A percentile compares a stretch with the other conserved stretches of the same genome.
These are phyloP conservation scores for Ogataea glucozyma DNA, from an alignment of 805 yeast species.

Conservation along the genomic window DNA sequence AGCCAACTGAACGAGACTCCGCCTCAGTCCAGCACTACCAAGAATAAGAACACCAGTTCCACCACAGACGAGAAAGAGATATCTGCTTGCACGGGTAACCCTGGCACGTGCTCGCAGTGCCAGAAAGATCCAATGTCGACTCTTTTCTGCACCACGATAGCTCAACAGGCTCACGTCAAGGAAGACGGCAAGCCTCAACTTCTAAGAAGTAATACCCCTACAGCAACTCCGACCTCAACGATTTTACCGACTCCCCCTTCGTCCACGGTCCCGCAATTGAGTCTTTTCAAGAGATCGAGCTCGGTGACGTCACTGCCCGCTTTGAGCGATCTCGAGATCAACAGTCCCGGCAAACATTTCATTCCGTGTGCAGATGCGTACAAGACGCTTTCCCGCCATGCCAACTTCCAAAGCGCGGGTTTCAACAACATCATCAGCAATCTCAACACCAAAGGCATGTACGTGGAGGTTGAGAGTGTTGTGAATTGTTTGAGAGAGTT, in stretches of 20 bases:
- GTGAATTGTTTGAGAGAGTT: conserved; percentile 81
- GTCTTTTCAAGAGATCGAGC: conserved; percentile 21
- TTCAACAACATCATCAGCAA: conserved; percentile 73
- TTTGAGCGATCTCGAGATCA: conserved; percentile 30
- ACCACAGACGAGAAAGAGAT: conserved; percentile 19
- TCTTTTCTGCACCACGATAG: conserved; percentile 83
- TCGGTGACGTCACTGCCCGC: conserved; percentile 29
- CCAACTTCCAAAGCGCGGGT: conserved; percentile 71
- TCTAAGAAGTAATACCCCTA: background rate
- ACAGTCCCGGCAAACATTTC: conserved; percentile 47
- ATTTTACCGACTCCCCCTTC: conserved; percentile 17
- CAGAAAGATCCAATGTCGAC: conserved; percentile 87
- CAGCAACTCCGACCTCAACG: conserved; percentile 4
- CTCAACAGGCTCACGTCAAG: conserved; percentile 34
- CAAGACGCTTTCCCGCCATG: conserved; percentile 80
- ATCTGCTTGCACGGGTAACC: conserved; percentile 76
- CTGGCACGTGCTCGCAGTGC: conserved; percentile 84
- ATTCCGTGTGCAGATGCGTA: conserved; percentile 92
- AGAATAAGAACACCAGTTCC: conserved; percentile 13
- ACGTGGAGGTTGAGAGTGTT: conserved; percentile 88
- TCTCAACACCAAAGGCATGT: conserved; percentile 80
- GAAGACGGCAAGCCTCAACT: background rate
- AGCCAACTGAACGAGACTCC: conserved; percentile 18
- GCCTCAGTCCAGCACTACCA: conserved; percentile 4
- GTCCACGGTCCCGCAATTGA: conserved; percentile 14